These are phyloP conservation scores for Chlorella sp. DNA, from an alignment of 139 green algal genomes.

Conservation along the genomic window DNA sequence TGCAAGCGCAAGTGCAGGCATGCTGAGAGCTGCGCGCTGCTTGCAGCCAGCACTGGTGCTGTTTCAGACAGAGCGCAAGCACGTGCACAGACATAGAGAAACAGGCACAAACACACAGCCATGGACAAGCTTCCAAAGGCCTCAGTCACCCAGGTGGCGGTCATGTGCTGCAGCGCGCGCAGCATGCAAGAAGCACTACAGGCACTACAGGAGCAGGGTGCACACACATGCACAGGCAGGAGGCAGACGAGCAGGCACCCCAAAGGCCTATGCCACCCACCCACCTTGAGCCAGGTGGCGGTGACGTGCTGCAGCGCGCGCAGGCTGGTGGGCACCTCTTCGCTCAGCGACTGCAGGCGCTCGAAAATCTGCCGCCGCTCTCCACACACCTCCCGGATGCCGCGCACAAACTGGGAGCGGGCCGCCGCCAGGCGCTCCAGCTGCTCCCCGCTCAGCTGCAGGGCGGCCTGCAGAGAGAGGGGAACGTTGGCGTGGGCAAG, in stretches of 20 bases:
- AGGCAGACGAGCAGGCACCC: too few relatives aligned
- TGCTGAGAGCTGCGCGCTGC: too few relatives aligned
- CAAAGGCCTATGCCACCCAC: neutral
- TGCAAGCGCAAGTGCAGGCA: too few relatives aligned
- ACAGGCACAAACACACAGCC: neutral
- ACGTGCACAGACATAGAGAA: neutral
- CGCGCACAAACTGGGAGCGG: neutral
- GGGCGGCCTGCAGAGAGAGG: neutral
- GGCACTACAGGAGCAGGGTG: too few relatives aligned
- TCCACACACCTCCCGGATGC: constrained; percentile 16
- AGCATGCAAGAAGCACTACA: too few relatives aligned
- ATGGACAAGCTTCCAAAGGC: too few relatives aligned
- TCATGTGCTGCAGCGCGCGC: too few relatives aligned
- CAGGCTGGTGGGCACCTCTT: neutral
- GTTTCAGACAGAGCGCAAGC: neutral
- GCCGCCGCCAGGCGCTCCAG: neutral
- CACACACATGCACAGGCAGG: neutral
- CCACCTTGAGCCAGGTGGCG: constrained; percentile 29
- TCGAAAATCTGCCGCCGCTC: constrained; percentile 17
- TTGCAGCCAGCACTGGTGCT: neutral
- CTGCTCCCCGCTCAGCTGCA: neutral
- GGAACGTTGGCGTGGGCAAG: neutral
- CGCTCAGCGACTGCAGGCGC: constrained; percentile 1
- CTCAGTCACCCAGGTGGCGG: too few relatives aligned
- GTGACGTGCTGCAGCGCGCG: constrained; percentile 20